Evolutionary conservation across 495 filamentous ascomycete species (phyloP).

Genomic region (Clohesyomyces aquaticus): DNA sequence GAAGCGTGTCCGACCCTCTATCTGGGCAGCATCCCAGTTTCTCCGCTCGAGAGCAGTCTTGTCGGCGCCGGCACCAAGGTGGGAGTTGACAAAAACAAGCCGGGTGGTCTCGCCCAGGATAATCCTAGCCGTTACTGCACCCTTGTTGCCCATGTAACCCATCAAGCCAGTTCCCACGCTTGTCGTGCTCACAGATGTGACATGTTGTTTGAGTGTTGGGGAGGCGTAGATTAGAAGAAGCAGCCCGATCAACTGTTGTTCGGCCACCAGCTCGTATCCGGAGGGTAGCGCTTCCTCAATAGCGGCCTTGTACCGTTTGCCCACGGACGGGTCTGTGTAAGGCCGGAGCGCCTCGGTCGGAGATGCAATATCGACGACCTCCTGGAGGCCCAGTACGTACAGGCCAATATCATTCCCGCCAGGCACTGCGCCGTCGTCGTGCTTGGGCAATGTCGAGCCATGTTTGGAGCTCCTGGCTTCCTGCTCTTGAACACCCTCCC

Average conservation of each 20-base stretch:
- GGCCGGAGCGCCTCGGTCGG: conserved; percentile 65
- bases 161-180: conserved; percentile 84
- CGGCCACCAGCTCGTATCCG: conserved; percentile 75
- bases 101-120: conserved; percentile 88
- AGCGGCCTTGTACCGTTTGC: conserved; percentile 77
- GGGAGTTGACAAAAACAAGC: conserved; percentile 85
- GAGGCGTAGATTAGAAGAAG: conserved; percentile 85
- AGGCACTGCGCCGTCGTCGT: conserved; percentile 46
- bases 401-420: conserved; percentile 73
- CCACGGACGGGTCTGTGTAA: conserved; percentile 70
- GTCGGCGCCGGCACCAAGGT: conserved; percentile 85
- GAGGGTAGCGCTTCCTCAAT: conserved; percentile 70
- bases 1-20: conserved; percentile 73
- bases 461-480: conserved; percentile 47
- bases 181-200: conserved; percentile 76
- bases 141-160: conserved; percentile 96
- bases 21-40: conserved; percentile 87
- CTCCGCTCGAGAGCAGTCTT: conserved; percentile 75
- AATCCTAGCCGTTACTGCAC: conserved; percentile 78
- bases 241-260: conserved; percentile 84
- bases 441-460: conserved; percentile 47
- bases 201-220: conserved; percentile 67
- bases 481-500: conserved; percentile 51
- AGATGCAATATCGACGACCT: conserved; percentile 84
- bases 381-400: conserved; percentile 89